phyloP scores from a whole-genome alignment of 805 yeast genomes.

The Kodamaea restingae region DNA sequence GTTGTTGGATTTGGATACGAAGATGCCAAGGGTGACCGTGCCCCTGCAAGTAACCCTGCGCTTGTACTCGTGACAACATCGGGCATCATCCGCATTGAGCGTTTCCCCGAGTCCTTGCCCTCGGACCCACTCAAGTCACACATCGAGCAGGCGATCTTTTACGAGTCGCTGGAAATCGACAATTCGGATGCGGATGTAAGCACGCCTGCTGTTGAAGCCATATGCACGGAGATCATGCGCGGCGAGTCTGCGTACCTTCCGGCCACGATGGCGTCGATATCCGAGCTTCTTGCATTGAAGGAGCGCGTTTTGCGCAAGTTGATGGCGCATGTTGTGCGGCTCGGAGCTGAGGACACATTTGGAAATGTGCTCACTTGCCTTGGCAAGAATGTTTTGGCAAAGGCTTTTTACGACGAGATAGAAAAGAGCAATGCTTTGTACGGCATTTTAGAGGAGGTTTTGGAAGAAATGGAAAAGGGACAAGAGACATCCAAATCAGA shows the following conservation, averaged over 20 bases:
- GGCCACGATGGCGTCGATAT: conserved; percentile 3
- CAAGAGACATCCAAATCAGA: too few species aligned
- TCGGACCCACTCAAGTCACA: conserved; percentile 57
- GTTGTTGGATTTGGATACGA: conserved; percentile 62
- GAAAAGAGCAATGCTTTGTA: neutral
- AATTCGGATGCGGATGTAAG: conserved; percentile 25
- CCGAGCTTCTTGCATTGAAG: conserved; percentile 1
- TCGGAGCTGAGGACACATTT: conserved; percentile 30
- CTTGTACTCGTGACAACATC: conserved; percentile 46
- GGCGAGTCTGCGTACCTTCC: conserved; percentile 6
- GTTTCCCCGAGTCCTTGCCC: conserved; percentile 26
- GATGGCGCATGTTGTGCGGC: conserved; percentile 40
- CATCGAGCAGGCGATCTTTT: conserved; percentile 81
- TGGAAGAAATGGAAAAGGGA: too few species aligned
- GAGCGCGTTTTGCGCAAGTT: conserved; percentile 20
- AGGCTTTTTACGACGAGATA: neutral
- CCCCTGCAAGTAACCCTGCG: conserved; percentile 49
- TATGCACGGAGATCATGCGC: conserved; percentile 48
- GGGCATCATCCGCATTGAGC: conserved; percentile 62
- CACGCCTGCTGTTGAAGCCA: conserved; percentile 39
- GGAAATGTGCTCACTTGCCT: conserved; percentile 11
- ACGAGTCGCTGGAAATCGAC: conserved; percentile 43
- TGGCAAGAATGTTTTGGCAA: conserved; percentile 5
- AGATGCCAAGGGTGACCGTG: conserved; percentile 23
- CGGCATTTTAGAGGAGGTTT: conserved; percentile 14